These are phyloP conservation scores for Rhododendron kiyosumense DNA, from an alignment of 148 eudicot species.

Conservation along the genomic window DNA sequence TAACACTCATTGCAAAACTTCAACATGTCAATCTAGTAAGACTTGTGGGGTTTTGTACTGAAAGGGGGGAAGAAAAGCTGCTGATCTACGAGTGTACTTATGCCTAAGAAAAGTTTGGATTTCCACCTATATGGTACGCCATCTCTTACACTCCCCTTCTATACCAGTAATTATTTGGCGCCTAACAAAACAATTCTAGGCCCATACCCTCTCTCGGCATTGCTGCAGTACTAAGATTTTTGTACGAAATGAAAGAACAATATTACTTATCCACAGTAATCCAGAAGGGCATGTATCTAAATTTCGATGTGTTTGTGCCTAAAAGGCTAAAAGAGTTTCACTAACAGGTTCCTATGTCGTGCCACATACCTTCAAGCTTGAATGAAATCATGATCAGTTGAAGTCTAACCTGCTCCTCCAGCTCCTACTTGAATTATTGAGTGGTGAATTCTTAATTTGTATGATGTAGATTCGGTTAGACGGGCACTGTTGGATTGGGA, in stretches of 20 bases:
- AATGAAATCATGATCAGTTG: neutral
- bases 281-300: neutral
- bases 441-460: too few relatives aligned
- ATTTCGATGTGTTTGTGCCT: neutral
- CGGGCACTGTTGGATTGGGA: too few relatives aligned
- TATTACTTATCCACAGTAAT: too few relatives aligned
- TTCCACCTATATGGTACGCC: slow-evolving; percentile 30
- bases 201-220: neutral
- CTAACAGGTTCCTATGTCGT: neutral
- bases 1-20: too few relatives aligned
- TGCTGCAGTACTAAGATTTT: neutral
- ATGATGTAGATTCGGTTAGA: too few relatives aligned
- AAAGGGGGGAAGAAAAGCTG: too few relatives aligned
- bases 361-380: neutral
- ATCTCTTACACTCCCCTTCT: neutral
- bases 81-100: too few relatives aligned
- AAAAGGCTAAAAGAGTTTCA: neutral
- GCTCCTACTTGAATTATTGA: too few relatives aligned
- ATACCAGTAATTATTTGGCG: neutral
- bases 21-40: slow-evolving; percentile 21
- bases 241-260: neutral
- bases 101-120: slow-evolving; percentile 17
- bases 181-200: neutral
- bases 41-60: slow-evolving; percentile 33
- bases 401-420: neutral